Percentiles rank a stretch among this genome's conserved stretches.
Conservation (phyloP, 352 stramenopile genomes). For the Phytophthora brassicae region DNA sequence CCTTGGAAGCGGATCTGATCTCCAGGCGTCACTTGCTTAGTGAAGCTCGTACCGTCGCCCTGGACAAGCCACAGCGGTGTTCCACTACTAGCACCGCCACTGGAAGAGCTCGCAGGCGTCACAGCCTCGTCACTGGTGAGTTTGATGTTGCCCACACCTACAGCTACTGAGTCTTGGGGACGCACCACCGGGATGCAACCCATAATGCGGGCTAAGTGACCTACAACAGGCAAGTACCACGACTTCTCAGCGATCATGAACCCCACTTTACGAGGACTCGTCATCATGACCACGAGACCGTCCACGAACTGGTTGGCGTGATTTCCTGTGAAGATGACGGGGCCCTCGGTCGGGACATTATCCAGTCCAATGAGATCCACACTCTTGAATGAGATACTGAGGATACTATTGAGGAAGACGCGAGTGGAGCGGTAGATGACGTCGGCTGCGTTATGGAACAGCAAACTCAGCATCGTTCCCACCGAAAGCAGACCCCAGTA, state of each 20-base stretch:
- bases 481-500: conserved; percentile 71
- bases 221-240: conserved; percentile 93
- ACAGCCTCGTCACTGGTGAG: conserved; percentile 39
- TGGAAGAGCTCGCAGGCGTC: conserved; percentile 28
- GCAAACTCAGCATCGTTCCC: conserved; percentile 60
- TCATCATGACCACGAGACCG: conserved; percentile 95
- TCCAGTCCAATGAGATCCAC: conserved; percentile 96
- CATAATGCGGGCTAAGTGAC: conserved; percentile 94
- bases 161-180: conserved; percentile 91
- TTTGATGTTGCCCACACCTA: conserved; percentile 70
- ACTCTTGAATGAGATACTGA: conserved; percentile 98
- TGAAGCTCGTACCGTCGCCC: conserved; percentile 74
- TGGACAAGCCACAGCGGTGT: conserved; percentile 45
- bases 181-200: conserved; percentile 96
- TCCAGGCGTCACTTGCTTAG: conserved; percentile 69
- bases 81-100: conserved; percentile 23
- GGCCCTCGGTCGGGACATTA: conserved; percentile 95
- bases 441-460: conserved; percentile 79
- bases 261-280: conserved; percentile 92
- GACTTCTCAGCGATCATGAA: conserved; percentile 98
- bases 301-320: conserved; percentile 99
- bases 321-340: conserved; percentile 97
- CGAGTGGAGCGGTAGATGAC: conserved; percentile 79
- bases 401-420: conserved; percentile 97
- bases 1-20: conserved; percentile 82